Evolutionary conservation across 106 monocot genomes (phyloP).

Genomic region (Apostasia shenzhenica): DNA sequence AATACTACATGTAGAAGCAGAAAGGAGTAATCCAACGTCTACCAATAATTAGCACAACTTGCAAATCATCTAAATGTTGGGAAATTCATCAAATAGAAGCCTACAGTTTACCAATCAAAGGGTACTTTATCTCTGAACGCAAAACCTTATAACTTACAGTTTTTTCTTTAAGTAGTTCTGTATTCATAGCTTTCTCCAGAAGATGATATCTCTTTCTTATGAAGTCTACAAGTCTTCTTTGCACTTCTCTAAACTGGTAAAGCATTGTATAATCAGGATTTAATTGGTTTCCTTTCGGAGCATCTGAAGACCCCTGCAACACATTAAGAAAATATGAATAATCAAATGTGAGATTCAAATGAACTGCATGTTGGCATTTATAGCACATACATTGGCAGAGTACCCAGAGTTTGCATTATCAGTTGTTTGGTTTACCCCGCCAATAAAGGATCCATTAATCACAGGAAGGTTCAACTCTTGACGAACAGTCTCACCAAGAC

Average conservation of each 20-base stretch:
- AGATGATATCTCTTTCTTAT: slow-evolving; percentile 83
- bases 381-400: slow-evolving; percentile 9
- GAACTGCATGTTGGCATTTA: slow-evolving; percentile 26
- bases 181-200: slow-evolving; percentile 70
- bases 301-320: slow-evolving; percentile 40
- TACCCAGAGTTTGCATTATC: slow-evolving; percentile 24
- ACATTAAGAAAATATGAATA: slow-evolving; percentile 8
- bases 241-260: slow-evolving; percentile 61
- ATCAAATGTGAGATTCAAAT: not conserved
- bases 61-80: too few relatives aligned
- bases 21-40: too few relatives aligned
- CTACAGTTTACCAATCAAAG: too few relatives aligned
- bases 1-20: too few relatives aligned
- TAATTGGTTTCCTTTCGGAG: slow-evolving; percentile 30
- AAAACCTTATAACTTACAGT: slow-evolving; percentile 24
- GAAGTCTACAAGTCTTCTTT: slow-evolving; percentile 85
- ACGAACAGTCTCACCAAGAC: slow-evolving; percentile 65
- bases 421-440: slow-evolving; percentile 15
- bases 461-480: slow-evolving; percentile 76
- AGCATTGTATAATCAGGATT: slow-evolving; percentile 27
- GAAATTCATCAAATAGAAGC: too few relatives aligned
- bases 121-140: not conserved
- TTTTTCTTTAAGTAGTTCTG: slow-evolving; percentile 42
- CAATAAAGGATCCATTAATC: slow-evolving; percentile 26
- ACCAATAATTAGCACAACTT: too few relatives aligned